Conservation (phyloP, 805 yeast genomes). For the Pichia scutulata region DNA sequence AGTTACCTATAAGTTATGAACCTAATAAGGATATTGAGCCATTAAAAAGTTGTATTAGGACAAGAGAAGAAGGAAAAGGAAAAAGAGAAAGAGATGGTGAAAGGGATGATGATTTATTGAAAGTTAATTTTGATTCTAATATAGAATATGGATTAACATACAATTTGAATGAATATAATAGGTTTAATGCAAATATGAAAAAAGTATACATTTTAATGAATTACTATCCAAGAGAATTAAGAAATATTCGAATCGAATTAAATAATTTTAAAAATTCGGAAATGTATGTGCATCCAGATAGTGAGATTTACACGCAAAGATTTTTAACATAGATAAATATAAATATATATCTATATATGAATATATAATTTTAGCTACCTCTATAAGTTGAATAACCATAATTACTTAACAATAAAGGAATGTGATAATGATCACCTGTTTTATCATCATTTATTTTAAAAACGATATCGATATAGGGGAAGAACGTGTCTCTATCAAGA, state of each 20-base stretch:
- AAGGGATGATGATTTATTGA: not conserved
- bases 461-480: constrained; percentile 79
- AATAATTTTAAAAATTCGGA: constrained; percentile 53
- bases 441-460: constrained; percentile 58
- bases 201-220: constrained; percentile 36
- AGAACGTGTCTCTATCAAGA: constrained; percentile 48
- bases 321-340: constrained; percentile 37
- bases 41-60: constrained; percentile 11
- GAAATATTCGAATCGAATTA: constrained; percentile 54
- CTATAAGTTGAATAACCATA: constrained; percentile 88
- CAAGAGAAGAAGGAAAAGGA: too few species aligned
- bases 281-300: constrained; percentile 61
- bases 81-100: too few species aligned
- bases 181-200: constrained; percentile 46
- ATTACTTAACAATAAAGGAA: constrained; percentile 77
- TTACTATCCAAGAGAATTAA: constrained; percentile 43
- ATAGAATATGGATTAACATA: constrained; percentile 45
- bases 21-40: not conserved
- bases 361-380: constrained; percentile 35
- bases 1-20: not conserved
- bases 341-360: not conserved
- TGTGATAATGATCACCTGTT: constrained; percentile 78
- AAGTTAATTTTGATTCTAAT: constrained; percentile 36
- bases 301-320: constrained; percentile 57
- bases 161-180: constrained; percentile 43